A percentile compares a stretch with the other conserved stretches of the same genome.
These are phyloP conservation scores for Westerdykella ornata DNA, from an alignment of 2,329 filamentous ascomycete species.

Conservation along the genomic window DNA sequence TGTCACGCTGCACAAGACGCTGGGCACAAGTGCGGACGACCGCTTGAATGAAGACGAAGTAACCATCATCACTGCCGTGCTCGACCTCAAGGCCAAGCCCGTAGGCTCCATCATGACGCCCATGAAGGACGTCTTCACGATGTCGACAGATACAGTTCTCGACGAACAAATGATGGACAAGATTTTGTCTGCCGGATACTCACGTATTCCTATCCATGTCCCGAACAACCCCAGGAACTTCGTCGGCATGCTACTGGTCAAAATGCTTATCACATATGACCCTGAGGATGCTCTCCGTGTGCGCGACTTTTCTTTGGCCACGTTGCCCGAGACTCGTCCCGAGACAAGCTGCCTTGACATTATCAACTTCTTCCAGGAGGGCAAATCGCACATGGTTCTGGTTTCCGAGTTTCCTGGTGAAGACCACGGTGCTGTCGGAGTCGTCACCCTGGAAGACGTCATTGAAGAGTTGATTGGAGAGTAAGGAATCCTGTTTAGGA, in stretches of 20 bases:
- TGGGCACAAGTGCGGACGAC: slow-evolving; percentile 75
- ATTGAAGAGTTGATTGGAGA: slow-evolving; percentile 98
- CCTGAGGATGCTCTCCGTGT: slow-evolving; percentile 86
- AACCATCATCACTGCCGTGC: slow-evolving; percentile 93
- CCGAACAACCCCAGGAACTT: slow-evolving; percentile 80
- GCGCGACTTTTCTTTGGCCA: slow-evolving; percentile 84
- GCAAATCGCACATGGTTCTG: slow-evolving; percentile 97
- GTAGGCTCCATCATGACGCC: slow-evolving; percentile 97
- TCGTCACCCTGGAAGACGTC: slow-evolving; percentile 94
- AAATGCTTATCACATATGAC: slow-evolving; percentile 98
- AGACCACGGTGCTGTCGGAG: slow-evolving; percentile 80
- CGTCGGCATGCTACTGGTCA: slow-evolving; percentile 95
- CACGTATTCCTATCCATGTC: slow-evolving; percentile 87
- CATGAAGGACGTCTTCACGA: slow-evolving; percentile 93
- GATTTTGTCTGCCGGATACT: slow-evolving; percentile 90
- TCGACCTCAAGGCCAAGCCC: slow-evolving; percentile 93
- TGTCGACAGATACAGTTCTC: slow-evolving; percentile 89
- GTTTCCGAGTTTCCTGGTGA: slow-evolving; percentile 90
- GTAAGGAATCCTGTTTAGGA: slow-evolving; percentile 47
- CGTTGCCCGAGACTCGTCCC: slow-evolving; percentile 86
- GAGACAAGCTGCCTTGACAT: slow-evolving; percentile 97
- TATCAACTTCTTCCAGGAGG: slow-evolving; percentile 99
- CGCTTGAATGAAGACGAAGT: slow-evolving; percentile 95
- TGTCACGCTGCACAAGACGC: slow-evolving; percentile 86
- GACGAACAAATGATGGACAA: slow-evolving; percentile 92